Conservation (phyloP, 345 rosid genomes). For the Eucalyptus sp. region DNA sequence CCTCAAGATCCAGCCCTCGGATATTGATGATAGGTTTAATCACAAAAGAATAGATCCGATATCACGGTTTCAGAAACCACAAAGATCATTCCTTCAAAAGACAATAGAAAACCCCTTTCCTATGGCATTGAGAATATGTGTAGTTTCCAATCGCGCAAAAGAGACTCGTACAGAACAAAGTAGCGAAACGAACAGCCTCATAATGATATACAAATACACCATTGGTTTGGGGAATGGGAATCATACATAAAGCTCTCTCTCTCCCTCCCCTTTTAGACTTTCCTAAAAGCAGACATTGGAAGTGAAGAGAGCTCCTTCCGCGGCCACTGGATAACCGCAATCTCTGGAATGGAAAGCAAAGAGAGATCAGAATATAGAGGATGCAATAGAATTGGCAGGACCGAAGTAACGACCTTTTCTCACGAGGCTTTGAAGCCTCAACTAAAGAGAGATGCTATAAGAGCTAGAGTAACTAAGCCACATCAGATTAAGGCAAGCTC, state of each 20-base stretch:
- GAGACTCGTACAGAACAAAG: neutral
- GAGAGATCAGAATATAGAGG: neutral
- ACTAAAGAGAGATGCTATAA: neutral
- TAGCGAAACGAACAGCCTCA: neutral
- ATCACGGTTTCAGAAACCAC: neutral
- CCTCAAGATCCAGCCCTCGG: neutral
- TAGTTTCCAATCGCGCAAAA: neutral
- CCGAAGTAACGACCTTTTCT: neutral
- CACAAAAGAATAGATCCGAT: neutral
- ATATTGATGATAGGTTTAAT: neutral
- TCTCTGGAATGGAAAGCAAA: neutral
- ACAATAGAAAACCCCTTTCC: neutral
- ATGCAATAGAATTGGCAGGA: neutral
- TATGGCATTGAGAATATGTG: neutral
- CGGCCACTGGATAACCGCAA: neutral
- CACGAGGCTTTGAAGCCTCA: neutral
- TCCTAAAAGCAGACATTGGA: neutral
- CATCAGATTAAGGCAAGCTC: conserved; percentile 3
- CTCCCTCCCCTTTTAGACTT: neutral
- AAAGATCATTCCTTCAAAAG: neutral
- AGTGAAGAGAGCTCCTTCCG: neutral
- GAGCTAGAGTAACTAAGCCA: neutral
- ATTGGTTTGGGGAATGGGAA: neutral
- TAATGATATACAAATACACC: neutral
- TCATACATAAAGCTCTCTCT: neutral